A percentile compares a stretch with the other conserved stretches of the same genome.
These are phyloP conservation scores for Pseudocercospora fijiensis DNA, from an alignment of 2,329 filamentous ascomycete genomes.

Conservation along the genomic window DNA sequence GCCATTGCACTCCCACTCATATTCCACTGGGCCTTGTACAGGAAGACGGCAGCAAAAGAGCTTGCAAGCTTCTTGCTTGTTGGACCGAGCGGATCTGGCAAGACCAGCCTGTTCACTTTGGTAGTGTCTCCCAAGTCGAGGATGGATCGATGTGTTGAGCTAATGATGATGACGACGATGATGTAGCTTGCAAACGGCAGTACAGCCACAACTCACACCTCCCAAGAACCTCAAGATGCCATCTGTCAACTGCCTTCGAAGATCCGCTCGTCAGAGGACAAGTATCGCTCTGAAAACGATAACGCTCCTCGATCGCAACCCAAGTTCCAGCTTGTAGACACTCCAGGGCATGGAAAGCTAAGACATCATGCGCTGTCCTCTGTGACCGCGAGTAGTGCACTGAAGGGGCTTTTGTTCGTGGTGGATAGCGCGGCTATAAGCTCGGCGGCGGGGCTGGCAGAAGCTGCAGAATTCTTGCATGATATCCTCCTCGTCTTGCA, in stretches of 20 bases:
- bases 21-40: constrained; percentile 73
- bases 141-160: neutral
- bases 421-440: constrained; percentile 65
- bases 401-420: constrained; percentile 78
- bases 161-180: constrained; percentile 32
- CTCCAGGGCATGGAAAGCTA: constrained; percentile 92
- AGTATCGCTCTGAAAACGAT: constrained; percentile 66
- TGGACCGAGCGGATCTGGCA: constrained; percentile 79
- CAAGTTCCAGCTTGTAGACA: constrained; percentile 78
- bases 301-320: constrained; percentile 58
- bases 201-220: constrained; percentile 58
- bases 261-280: constrained; percentile 56
- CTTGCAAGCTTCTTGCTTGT: constrained; percentile 77
- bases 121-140: constrained; percentile 45
- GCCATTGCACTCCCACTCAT: constrained; percentile 72
- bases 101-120: constrained; percentile 82
- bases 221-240: constrained; percentile 59
- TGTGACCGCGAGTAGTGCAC: constrained; percentile 45
- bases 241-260: constrained; percentile 57
- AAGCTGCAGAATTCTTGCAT: constrained; percentile 81
- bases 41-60: constrained; percentile 54
- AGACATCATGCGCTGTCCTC: constrained; percentile 64
- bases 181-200: constrained; percentile 58
- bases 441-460: constrained; percentile 56
- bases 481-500: constrained; percentile 74